phyloP scores from a whole-genome alignment of 2,329 filamentous ascomycete species.

The Xylaria sp. region DNA sequence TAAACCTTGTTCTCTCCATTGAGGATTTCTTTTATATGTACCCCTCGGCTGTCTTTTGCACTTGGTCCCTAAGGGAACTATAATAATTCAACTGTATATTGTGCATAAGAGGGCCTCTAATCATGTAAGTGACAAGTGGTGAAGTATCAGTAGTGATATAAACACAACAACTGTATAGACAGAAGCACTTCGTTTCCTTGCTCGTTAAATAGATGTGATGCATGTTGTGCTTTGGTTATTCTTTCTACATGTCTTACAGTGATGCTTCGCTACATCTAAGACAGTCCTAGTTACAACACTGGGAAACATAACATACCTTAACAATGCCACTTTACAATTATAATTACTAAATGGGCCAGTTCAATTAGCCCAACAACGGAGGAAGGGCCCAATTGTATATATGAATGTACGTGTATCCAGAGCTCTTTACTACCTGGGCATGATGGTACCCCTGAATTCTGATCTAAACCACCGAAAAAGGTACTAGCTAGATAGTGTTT shows the following conservation, averaged over 20 bases:
- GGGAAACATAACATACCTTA: no score
- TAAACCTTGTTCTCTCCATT: slow-evolving; percentile 1
- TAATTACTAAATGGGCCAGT: neutral
- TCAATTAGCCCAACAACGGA: neutral
- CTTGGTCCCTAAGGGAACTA: neutral
- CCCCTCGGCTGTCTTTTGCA: neutral
- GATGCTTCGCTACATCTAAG: no score
- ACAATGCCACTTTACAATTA: no score
- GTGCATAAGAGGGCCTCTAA: neutral
- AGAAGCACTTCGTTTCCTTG: neutral
- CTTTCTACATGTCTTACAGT: no score
- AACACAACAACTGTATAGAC: neutral
- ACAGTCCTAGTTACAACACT: neutral
- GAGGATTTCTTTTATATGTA: slow-evolving; percentile 9
- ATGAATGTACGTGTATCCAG: neutral
- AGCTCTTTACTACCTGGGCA: neutral
- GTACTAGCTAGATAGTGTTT: neutral
- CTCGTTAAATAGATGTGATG: neutral
- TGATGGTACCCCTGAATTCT: neutral
- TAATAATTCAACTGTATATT: neutral
- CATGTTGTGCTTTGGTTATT: neutral
- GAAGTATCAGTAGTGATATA: neutral
- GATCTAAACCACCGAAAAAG: neutral
- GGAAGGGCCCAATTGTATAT: neutral
- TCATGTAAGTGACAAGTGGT: neutral